Conservation (phyloP, 805 yeast genomes). For the Jamesozyma gamospora region DNA sequence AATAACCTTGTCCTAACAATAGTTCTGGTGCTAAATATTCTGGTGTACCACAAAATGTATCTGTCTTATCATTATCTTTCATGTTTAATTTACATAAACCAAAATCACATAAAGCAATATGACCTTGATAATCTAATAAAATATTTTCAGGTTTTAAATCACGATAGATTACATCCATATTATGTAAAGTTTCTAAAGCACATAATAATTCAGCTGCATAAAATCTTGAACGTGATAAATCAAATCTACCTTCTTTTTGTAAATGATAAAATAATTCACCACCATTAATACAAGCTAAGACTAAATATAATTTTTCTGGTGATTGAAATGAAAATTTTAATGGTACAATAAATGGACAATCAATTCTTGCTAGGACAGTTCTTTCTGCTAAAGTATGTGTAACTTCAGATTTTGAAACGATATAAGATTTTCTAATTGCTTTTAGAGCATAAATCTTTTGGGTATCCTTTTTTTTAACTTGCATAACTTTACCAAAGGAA, state of each 20-base stretch:
- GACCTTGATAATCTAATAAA: slow-evolving; percentile 89
- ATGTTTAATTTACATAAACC: slow-evolving; percentile 93
- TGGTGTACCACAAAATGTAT: slow-evolving; percentile 96
- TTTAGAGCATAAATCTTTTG: slow-evolving; percentile 90
- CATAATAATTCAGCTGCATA: slow-evolving; percentile 90
- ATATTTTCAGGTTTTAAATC: slow-evolving; percentile 96
- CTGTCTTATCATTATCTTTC: slow-evolving; percentile 78
- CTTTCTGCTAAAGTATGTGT: slow-evolving; percentile 95
- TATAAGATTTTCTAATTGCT: slow-evolving; percentile 87
- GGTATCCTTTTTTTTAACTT: slow-evolving; percentile 91
- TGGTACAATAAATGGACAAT: slow-evolving; percentile 93
- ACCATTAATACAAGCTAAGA: slow-evolving; percentile 88
- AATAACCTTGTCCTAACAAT: slow-evolving; percentile 83
- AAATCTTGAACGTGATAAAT: slow-evolving; percentile 79
- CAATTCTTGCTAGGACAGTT: slow-evolving; percentile 85
- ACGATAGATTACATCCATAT: slow-evolving; percentile 84
- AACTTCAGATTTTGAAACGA: slow-evolving; percentile 88
- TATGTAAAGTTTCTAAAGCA: slow-evolving; percentile 87
- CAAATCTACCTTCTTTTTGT: slow-evolving; percentile 83
- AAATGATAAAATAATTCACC: slow-evolving; percentile 93
- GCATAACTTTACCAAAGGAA: slow-evolving; percentile 98
- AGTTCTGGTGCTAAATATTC: slow-evolving; percentile 95
- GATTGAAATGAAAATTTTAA: slow-evolving; percentile 91
- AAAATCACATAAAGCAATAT: slow-evolving; percentile 94
- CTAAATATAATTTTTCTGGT: slow-evolving; percentile 89